phyloP scores from a whole-genome alignment of 176 grass and related monocot species.

The Musa schizocarpa region DNA sequence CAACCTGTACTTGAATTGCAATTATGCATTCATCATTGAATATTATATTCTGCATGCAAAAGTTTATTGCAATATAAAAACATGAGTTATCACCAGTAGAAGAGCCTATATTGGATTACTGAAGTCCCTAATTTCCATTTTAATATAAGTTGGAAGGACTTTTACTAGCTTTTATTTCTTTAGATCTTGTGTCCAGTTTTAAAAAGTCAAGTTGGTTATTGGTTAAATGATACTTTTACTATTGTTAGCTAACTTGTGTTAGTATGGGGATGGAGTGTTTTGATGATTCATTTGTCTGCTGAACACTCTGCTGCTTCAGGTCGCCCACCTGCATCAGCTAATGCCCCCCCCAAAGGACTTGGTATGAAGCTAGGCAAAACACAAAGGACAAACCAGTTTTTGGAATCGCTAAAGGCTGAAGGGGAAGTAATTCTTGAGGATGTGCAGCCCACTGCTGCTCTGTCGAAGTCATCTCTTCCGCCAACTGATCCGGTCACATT shows the following conservation, averaged over 20 bases:
- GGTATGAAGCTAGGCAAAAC: conserved; percentile 65
- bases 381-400: conserved; percentile 57
- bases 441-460: conserved; percentile 18
- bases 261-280: not conserved
- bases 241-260: too few species aligned
- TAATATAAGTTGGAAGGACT: too few species aligned
- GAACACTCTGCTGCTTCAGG: conserved; percentile 33
- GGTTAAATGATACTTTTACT: too few species aligned
- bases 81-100: too few species aligned
- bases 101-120: too few species aligned
- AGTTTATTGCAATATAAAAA: too few species aligned
- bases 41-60: not conserved
- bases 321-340: conserved; percentile 36
- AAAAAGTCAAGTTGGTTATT: too few species aligned
- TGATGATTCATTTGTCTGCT: not conserved
- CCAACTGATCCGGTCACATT: conserved; percentile 4
- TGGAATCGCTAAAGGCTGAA: conserved; percentile 79
- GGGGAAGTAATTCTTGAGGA: conserved; percentile 83
- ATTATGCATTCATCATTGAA: not conserved
- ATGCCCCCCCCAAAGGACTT: conserved; percentile 40
- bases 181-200: too few species aligned
- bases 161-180: too few species aligned
- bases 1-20: not conserved
- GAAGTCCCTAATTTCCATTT: too few species aligned
- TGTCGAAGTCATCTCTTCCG: conserved; percentile 1